Evolutionary conservation across 1,284 basidiomycete species (phyloP), one percentile per base, ranked within the genome.

Genomic region (Sanghuangporus weigelae): DNA sequence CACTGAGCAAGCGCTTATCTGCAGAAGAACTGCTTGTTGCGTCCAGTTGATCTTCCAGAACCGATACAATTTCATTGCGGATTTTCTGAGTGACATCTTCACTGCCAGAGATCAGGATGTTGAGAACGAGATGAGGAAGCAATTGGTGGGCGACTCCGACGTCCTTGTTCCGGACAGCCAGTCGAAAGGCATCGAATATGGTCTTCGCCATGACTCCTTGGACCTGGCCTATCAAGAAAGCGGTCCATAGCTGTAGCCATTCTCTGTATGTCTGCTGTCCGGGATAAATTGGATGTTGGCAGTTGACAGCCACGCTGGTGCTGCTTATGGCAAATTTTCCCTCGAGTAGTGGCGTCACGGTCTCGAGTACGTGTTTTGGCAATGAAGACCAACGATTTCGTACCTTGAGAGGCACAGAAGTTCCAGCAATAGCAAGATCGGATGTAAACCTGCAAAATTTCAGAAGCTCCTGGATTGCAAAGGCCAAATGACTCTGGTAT

Each of bases 211-310:
- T 79, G 2, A 73, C 70, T n/a, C 84, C 85, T 1, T 83, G 82
- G 1, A 81, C 81, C 71, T 82, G 78, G 10, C 84, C 81, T 63
- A 98, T 93, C n/a, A 99, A 84, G 71, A 93, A 84, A 11, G 84
- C 82, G 0, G 92, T 88, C 96, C 96, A 99, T 0, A 84, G 74
- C 68, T 97, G 94, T 23, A 99, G 83, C 97, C 97, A 99, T 74
- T 99, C 96, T 55, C 96, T 87, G 75, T 97, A 99, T 0, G 93
- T 95, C 4, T 83, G 75, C 60, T 88, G 83, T 3, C 78, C 77
- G 1, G 83, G 79, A 75, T 98, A 99, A 60, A 98, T 86, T 2
- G 95, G 95, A 68, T 87, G 82, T 38, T 78, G 71, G 44, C 79
- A 75, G 7, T 77, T 48, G 65, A 63, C 72, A 21, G 75, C 71